phyloP scores from a whole-genome alignment of 208 protist species.

The Leishmania martiniquensis region DNA sequence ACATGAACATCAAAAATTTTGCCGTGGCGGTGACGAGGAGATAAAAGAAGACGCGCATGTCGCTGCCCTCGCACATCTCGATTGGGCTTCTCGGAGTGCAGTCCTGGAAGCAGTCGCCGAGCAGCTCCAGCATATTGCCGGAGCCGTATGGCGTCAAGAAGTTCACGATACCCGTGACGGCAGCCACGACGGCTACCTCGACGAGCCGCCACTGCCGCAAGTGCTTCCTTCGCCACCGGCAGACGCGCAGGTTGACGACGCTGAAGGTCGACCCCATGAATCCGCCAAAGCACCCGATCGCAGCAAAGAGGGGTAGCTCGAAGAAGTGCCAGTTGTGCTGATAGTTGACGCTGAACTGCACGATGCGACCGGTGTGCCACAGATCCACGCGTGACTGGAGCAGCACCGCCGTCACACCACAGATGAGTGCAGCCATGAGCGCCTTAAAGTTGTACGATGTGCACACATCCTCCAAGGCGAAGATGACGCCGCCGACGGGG shows the following conservation, averaged over 20 bases:
- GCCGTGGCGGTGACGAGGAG: conserved; percentile 58
- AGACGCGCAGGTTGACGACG: conserved; percentile 57
- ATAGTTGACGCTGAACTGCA: conserved; percentile 88
- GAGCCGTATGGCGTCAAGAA: conserved; percentile 70
- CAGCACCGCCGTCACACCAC: conserved; percentile 80
- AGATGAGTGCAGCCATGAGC: conserved; percentile 90
- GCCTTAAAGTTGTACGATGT: conserved; percentile 86
- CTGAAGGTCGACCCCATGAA: conserved; percentile 74
- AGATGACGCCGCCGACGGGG: conserved; percentile 79
- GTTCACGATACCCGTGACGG: conserved; percentile 63
- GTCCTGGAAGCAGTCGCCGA: conserved; percentile 78
- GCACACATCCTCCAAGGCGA: conserved; percentile 82
- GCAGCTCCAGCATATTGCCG: conserved; percentile 62
- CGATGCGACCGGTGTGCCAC: conserved; percentile 75
- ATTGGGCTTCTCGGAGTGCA: conserved; percentile 53
- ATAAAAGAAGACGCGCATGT: conserved; percentile 50
- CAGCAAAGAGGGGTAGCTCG: conserved; percentile 69
- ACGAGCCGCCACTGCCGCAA: conserved; percentile 72
- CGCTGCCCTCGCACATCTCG: conserved; percentile 57
- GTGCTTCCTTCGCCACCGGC: conserved; percentile 53
- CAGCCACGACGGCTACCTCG: conserved; percentile 62
- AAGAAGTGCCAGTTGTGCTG: conserved; percentile 85
- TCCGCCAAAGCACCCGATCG: conserved; percentile 70
- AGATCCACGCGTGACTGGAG: conserved; percentile 73
- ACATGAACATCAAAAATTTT: conserved; percentile 63